Percentiles rank a stretch among this genome's conserved stretches.
These are phyloP conservation scores for Iris macrosiphon DNA, from an alignment of 106 monocot species.

Conservation along the genomic window DNA sequence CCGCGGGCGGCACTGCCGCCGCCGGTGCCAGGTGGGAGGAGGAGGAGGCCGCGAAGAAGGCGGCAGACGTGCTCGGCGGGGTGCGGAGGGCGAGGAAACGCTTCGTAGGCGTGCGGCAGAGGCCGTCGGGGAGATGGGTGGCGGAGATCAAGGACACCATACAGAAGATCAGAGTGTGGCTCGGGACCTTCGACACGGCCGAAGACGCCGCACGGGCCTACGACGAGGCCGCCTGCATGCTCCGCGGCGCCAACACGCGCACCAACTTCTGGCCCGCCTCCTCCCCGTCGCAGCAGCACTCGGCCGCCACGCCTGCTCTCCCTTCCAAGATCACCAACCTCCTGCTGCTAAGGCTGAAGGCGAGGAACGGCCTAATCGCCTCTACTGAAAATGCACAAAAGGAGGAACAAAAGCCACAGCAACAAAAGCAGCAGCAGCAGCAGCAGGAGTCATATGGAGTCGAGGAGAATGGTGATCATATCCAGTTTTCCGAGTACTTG, in stretches of 20 bases:
- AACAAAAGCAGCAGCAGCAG: constrained; percentile 1
- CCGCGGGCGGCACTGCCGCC: no score
- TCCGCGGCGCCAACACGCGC: constrained; percentile 16
- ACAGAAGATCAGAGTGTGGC: constrained; percentile 30
- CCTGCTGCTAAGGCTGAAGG: constrained; percentile 20
- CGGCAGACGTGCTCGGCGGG: neutral
- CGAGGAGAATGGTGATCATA: neutral
- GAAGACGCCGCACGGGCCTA: constrained; percentile 21
- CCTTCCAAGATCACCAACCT: constrained; percentile 20
- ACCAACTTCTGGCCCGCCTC: constrained; percentile 24
- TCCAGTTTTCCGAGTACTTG: constrained; percentile 5
- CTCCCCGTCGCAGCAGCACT: neutral
- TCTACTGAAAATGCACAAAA: no score
- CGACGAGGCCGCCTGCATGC: constrained; percentile 25
- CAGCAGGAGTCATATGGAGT: neutral
- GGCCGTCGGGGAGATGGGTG: constrained; percentile 22
- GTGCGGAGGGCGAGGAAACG: constrained; percentile 4
- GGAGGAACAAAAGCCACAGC: no score
- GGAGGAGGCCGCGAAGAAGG: neutral
- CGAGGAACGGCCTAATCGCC: constrained; percentile 13
- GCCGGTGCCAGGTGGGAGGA: no score
- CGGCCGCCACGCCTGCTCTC: constrained; percentile 4
- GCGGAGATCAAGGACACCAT: constrained; percentile 21
- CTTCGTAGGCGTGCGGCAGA: constrained; percentile 18
- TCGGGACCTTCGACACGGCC: constrained; percentile 44